phyloP scores from a whole-genome alignment of 2,329 filamentous ascomycete genomes.

The Cyclaneusma minus region DNA sequence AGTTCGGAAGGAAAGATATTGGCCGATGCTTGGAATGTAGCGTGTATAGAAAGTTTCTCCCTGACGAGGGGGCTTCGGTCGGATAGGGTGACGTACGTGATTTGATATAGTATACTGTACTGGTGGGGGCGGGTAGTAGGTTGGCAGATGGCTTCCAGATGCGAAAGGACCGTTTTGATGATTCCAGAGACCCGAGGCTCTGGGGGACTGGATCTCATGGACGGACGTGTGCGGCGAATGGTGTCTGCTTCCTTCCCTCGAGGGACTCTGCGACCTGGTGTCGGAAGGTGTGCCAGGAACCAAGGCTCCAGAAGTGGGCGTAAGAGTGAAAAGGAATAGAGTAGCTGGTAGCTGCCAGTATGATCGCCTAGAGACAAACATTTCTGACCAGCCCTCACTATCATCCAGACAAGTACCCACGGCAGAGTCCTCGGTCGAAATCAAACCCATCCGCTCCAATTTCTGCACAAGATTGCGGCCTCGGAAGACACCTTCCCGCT shows the following conservation, averaged over 20 bases:
- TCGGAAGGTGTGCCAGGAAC: conserved; percentile 33
- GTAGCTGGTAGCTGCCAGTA: conserved; percentile 91
- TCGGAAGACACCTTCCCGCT: conserved; percentile 74
- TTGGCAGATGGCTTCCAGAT: conserved; percentile 73
- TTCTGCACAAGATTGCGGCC: conserved; percentile 74
- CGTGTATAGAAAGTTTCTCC: conserved; percentile 85
- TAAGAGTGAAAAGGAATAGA: conserved; percentile 75
- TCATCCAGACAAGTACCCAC: conserved; percentile 52
- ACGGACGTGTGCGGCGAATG: conserved; percentile 25
- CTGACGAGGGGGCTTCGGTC: conserved; percentile 78
- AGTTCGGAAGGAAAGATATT: conserved; percentile 80
- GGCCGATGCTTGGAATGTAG: conserved; percentile 64
- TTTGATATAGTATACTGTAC: conserved; percentile 69
- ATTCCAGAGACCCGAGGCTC: conserved; percentile 23
- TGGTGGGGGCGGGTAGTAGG: conserved; percentile 76
- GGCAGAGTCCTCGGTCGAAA: conserved; percentile 58
- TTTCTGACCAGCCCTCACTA: conserved; percentile 55
- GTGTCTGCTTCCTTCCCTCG: conserved; percentile 12
- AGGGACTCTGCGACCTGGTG: conserved; percentile 38
- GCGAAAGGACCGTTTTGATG: conserved; percentile 51
- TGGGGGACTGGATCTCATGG: conserved; percentile 9
- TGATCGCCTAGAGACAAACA: conserved; percentile 66
- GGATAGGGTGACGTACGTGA: conserved; percentile 67
- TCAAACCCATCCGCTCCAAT: conserved; percentile 82
- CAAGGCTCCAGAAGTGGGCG: conserved; percentile 27